phyloP scores from a whole-genome alignment of 2,329 filamentous ascomycete species.

The Macrophomina phaseolina region DNA sequence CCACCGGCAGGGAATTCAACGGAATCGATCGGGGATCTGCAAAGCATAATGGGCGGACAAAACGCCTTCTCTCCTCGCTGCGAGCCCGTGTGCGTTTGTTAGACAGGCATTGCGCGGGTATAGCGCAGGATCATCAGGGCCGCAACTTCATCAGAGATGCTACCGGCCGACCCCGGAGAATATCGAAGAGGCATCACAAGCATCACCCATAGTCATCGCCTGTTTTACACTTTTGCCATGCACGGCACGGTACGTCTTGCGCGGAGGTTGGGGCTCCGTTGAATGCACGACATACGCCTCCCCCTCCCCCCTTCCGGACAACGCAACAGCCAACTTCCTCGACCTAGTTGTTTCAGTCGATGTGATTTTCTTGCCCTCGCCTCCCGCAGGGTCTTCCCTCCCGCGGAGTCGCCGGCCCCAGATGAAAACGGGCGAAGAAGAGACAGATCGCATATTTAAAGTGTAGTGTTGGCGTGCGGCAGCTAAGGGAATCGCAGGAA shows the following conservation, averaged over 20 bases:
- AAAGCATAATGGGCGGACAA: not conserved
- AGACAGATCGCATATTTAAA: not conserved
- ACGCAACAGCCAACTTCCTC: not conserved
- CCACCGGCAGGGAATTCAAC: not conserved
- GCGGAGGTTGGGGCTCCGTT: not conserved
- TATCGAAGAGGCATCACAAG: not conserved
- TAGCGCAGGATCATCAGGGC: not conserved
- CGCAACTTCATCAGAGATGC: not conserved
- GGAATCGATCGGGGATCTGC: conserved; percentile 3
- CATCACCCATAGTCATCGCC: not conserved
- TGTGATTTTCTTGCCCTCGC: not conserved
- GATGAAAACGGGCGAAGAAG: not conserved
- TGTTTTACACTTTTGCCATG: not conserved
- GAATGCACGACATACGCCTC: not conserved
- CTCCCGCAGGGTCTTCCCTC: not conserved
- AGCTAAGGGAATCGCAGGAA: conserved; percentile 9
- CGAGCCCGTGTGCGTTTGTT: not conserved
- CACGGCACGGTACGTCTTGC: not conserved
- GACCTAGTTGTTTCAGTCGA: not conserved
- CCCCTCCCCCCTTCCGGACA: not conserved
- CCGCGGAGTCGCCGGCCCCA: conserved; percentile 3
- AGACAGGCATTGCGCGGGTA: not conserved
- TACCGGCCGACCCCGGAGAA: not conserved
- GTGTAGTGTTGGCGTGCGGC: not conserved
- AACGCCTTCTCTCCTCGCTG: not conserved